Base-by-base conservation (phyloP, 2,329 filamentous ascomycete genomes). In the Verticillium alfalfae region DNA sequence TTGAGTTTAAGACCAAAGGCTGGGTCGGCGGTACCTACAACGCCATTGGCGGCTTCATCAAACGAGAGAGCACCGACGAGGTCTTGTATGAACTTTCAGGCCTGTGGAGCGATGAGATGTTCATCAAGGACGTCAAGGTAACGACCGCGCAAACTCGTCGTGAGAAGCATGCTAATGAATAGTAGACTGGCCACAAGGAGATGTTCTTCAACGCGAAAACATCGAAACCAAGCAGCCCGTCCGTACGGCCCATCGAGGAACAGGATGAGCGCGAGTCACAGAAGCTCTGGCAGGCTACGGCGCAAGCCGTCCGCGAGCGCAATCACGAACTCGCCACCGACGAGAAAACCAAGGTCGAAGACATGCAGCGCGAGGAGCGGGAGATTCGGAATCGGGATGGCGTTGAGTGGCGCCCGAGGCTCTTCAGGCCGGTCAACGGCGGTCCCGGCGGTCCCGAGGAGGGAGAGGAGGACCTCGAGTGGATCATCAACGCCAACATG, bases 1-100 rank as follows among this genome's bases (percentile, higher is more conserved):
- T 99, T 64, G 95, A 99, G 67, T 99, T 99, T 84, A 98, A 98
- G 79, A 96, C 92, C 59, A 98, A 98, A 77, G 95, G 95, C 5
- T 99, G 96, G 85, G 94, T 99, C 66, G 89, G 92, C 59, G 95
- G 95, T 8, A 95, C 91, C 1, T 99, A 99, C 77, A 97, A 99
- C 71, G 92, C 93, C 41, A 97, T 99, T 69, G 93, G 92, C 9
- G 95, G 95, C 9, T 88, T 83, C 49, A 96, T 99, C 77, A 96
- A 90, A 76, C 92, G 93, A 67, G 92, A 93, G 66, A 88, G 88
- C 71, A 93, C 91, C 0, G 93, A 92, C 38, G 93, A 97, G 74
- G 78, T 89, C 7, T 81, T 97, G n/a, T 98, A 88, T 71, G 95
- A 99, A 74, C 81, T 99, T 7, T 96, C 91, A 1, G 95, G 95